Evolutionary conservation across 1,284 basidiomycete genomes (phyloP), one percentile per base, ranked within the genome.

Genomic region (Tylopilus sp.): DNA sequence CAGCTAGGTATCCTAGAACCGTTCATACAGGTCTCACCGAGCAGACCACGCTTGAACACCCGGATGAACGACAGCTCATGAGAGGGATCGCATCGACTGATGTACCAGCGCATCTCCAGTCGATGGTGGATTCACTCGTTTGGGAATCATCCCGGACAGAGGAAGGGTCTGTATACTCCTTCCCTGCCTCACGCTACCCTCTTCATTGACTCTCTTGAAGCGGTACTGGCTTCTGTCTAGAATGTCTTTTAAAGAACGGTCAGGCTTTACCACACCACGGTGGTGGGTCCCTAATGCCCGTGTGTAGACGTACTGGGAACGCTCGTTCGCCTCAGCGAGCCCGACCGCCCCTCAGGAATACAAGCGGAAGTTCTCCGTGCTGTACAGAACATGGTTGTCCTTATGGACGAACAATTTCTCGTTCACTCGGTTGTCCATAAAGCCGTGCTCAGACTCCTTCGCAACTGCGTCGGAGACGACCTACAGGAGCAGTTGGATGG

Each of bases 221-320:
- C 51, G 81, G 77, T 11, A 92, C 90, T 4, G 93, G 93, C 19
- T 83, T 81, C 15, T 96, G 92, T 64, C 73, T 97, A 53, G 96
- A 97, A 68, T 92, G 92, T 68, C 76, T 97, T 26, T 72, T 98
- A 42, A 92, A 94, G 72, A 88, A 95, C 60, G 89, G 89, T 88
- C 54, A 44, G 71, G 52, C 11, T 41, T 41, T 41, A 26, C 11
- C 45, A 33, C 44, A 33, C 41, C 30, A n/a, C 28, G 2, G 2
- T 30, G 26, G 12, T 36, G 1, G 18, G 29, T 36, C 25, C 28
- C 51, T 61, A 25, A 60, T 15, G 2, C 34, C 35, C 10, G 35
- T 38, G 46, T 41, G 10, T 47, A 92, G 91, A 93, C 73, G 78
- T 95, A 1, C 74, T 96, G 18, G 84, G 84, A 2, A 81, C 80